phyloP scores from a whole-genome alignment of 495 filamentous ascomycete species.

The Penicillium paxilli region DNA sequence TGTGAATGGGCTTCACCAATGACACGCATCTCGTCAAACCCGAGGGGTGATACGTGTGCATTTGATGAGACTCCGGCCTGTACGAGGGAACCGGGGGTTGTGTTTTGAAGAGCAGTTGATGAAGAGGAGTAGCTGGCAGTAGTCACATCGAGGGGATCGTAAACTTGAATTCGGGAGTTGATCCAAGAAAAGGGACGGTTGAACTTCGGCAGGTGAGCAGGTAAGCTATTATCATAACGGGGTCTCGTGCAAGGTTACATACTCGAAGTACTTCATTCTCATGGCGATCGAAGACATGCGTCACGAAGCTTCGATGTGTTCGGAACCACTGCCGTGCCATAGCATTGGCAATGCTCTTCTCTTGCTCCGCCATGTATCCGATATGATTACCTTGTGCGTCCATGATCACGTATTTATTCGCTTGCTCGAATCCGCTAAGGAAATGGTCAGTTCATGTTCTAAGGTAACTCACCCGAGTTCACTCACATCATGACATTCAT shows the following conservation, averaged over 20 bases:
- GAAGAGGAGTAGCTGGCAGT: constrained; percentile 30
- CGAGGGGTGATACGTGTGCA: constrained; percentile 51
- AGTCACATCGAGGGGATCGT: constrained; percentile 53
- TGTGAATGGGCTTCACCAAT: constrained; percentile 69
- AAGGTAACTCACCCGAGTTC: neutral
- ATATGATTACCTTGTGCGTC: constrained; percentile 68
- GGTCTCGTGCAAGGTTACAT: neutral
- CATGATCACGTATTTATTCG: constrained; percentile 72
- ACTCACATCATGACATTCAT: constrained; percentile 67
- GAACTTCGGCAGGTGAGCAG: constrained; percentile 41
- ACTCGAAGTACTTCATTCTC: constrained; percentile 65
- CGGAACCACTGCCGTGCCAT: constrained; percentile 64
- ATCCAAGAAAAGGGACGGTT: constrained; percentile 71
- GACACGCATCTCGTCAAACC: constrained; percentile 58
- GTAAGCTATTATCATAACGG: neutral
- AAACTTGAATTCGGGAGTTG: constrained; percentile 62
- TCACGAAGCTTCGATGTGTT: constrained; percentile 68
- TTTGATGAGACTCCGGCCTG: constrained; percentile 38
- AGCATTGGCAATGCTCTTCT: constrained; percentile 57
- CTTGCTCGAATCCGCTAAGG: constrained; percentile 65
- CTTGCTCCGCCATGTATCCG: constrained; percentile 69
- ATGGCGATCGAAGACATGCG: constrained; percentile 67
- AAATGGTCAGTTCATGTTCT: neutral
- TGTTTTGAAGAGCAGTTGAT: constrained; percentile 44
- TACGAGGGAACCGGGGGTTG: constrained; percentile 40